phyloP scores from a whole-genome alignment of 2,329 filamentous ascomycete species.

The Pseudogymnoascus sp. region DNA sequence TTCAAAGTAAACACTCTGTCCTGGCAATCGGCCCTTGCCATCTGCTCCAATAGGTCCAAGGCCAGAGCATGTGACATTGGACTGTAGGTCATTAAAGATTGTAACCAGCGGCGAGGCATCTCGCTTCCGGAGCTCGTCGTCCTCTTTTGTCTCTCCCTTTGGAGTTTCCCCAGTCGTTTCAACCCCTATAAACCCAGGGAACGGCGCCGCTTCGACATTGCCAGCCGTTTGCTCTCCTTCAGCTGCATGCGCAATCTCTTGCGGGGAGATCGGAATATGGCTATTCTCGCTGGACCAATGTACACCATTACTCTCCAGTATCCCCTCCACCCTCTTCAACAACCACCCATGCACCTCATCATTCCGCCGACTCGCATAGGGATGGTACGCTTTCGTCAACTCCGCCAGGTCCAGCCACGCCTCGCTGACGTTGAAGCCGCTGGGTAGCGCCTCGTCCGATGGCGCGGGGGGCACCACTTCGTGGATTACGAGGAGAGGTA shows the following conservation, averaged over 20 bases:
- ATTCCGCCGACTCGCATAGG: constrained; percentile 79
- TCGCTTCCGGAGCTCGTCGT: constrained; percentile 7
- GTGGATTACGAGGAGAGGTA: constrained; percentile 64
- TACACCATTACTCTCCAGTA: constrained; percentile 54
- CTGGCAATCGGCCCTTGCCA: constrained; percentile 25
- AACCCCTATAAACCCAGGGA: background rate
- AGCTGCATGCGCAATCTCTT: background rate
- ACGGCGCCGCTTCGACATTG: background rate
- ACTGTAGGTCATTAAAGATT: constrained; percentile 68
- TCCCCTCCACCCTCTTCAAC: constrained; percentile 58
- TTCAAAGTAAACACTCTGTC: constrained; percentile 69
- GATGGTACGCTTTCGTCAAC: constrained; percentile 69
- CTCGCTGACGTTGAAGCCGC: constrained; percentile 70
- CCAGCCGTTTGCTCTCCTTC: background rate
- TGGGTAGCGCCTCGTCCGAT: constrained; percentile 39
- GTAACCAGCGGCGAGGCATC: constrained; percentile 39
- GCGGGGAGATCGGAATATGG: background rate
- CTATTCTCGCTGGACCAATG: constrained; percentile 36
- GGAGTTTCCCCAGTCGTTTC: background rate
- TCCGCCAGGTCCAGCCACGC: constrained; percentile 77
- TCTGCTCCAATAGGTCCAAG: constrained; percentile 31
- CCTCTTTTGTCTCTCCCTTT: background rate
- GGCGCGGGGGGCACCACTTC: constrained; percentile 65
- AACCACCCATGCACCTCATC: constrained; percentile 72
- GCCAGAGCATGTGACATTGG: constrained; percentile 66